Evolutionary conservation across 1,139 yeast genomes (phyloP).

Genomic region (Citeromyces siamensis): DNA sequence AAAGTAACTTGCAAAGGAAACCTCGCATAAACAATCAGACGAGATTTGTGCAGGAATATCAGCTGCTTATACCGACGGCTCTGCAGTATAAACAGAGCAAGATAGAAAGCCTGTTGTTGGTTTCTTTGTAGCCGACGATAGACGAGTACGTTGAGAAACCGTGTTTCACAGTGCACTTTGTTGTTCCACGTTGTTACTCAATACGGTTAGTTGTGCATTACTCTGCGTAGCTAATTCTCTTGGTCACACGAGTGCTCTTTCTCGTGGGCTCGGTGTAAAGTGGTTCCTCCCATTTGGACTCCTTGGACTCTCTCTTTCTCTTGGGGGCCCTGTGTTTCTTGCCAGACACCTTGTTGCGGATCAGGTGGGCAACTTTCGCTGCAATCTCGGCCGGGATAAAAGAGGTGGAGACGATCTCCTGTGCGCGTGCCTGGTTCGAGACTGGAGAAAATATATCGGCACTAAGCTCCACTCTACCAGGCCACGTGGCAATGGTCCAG

Average conservation of each 20-base stretch:
- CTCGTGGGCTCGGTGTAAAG: slow-evolving; percentile 18
- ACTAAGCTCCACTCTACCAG: slow-evolving; percentile 62
- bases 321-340: slow-evolving; percentile 6
- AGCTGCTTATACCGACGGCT: too few relatives aligned
- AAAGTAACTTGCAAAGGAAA: too few relatives aligned
- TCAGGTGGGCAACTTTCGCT: slow-evolving; percentile 2
- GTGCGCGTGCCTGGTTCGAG: slow-evolving; percentile 30
- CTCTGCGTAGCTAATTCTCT: slow-evolving; percentile 19
- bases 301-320: slow-evolving; percentile 4
- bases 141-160: too few relatives aligned
- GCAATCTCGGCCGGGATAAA: slow-evolving; percentile 30
- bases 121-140: too few relatives aligned
- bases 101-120: too few relatives aligned
- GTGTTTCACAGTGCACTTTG: slow-evolving; percentile 4
- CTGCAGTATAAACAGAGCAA: too few relatives aligned
- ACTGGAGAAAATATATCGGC: slow-evolving; percentile 53
- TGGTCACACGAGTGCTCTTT: slow-evolving; percentile 22
- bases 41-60: too few relatives aligned
- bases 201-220: not conserved
- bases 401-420: slow-evolving; percentile 28
- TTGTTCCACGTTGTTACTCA: slow-evolving; percentile 3
- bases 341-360: not conserved
- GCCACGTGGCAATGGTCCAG: slow-evolving; percentile 75
- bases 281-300: slow-evolving; percentile 6
- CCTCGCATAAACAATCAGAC: too few relatives aligned